Evolutionary conservation across 257 asterid genomes (phyloP).

Genomic region (Haberlea rhodopensis): DNA sequence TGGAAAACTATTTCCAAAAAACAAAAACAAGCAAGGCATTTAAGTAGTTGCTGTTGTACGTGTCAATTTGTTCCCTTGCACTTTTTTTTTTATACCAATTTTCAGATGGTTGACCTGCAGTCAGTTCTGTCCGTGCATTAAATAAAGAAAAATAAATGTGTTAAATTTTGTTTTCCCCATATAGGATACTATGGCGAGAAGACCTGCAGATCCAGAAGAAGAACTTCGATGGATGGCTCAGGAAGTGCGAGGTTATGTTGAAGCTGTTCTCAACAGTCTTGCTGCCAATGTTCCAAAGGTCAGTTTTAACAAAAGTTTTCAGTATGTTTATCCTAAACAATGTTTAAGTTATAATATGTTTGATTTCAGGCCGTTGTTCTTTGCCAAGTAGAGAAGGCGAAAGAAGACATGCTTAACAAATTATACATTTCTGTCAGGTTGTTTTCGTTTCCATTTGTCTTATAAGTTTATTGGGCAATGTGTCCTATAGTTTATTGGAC

Average conservation of each 20-base stretch:
- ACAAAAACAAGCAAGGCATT: no score
- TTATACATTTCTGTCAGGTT: slow-evolving; percentile 82
- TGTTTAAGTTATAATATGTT: slow-evolving; percentile 17
- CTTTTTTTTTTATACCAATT: background rate
- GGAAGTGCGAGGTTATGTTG: slow-evolving; percentile 88
- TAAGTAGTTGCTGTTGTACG: slow-evolving; percentile 1
- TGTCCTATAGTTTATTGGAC: no score
- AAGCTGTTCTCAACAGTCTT: slow-evolving; percentile 82
- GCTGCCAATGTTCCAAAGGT: slow-evolving; percentile 89
- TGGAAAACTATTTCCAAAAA: background rate
- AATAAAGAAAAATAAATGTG: slow-evolving; percentile 1
- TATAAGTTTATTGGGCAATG: no score
- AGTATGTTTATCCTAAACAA: slow-evolving; percentile 9
- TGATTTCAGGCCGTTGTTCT: slow-evolving; percentile 74
- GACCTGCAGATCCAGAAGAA: slow-evolving; percentile 84
- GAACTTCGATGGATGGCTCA: slow-evolving; percentile 93
- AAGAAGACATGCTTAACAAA: slow-evolving; percentile 84
- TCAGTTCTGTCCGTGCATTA: slow-evolving; percentile 1
- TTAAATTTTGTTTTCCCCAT: slow-evolving; percentile 10
- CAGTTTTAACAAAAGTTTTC: slow-evolving; percentile 5
- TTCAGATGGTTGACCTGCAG: slow-evolving; percentile 16
- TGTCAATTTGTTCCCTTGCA: background rate
- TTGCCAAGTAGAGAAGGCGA: slow-evolving; percentile 85
- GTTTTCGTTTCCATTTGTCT: background rate
- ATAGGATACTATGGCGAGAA: slow-evolving; percentile 79